phyloP scores from a whole-genome alignment of 257 asterid species.

The Scutellaria galericulata region DNA sequence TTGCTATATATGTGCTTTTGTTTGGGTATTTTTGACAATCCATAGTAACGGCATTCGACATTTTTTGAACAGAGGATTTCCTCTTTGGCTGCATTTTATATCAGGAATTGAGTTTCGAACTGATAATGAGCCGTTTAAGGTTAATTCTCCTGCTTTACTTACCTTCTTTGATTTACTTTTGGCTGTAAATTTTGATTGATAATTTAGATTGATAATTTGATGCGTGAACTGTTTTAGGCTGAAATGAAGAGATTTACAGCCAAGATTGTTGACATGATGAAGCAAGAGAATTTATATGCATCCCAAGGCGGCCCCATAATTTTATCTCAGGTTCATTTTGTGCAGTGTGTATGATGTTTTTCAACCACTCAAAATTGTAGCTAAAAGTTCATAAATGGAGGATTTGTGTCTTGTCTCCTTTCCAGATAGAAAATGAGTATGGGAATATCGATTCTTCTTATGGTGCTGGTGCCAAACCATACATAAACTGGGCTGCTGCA shows the following conservation, averaged over 20 bases:
- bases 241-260: conserved; percentile 90
- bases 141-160: conserved; percentile 29
- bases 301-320: conserved; percentile 94
- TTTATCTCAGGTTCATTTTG: conserved; percentile 72
- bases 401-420: neutral
- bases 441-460: conserved; percentile 67
- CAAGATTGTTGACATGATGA: conserved; percentile 86
- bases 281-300: conserved; percentile 79
- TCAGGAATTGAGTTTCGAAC: conserved; percentile 82
- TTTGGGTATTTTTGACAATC: neutral
- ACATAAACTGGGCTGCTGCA: conserved; percentile 84
- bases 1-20: neutral
- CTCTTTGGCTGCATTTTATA: conserved; percentile 90
- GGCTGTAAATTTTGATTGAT: conserved; percentile 12
- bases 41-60: neutral
- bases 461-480: conserved; percentile 69
- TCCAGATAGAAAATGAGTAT: conserved; percentile 92
- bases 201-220: conserved; percentile 20
- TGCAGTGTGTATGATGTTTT: neutral
- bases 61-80: conserved; percentile 76
- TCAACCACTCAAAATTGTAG: neutral
- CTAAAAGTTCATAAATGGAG: neutral
- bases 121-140: conserved; percentile 85
- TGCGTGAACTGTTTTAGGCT: conserved; percentile 48
- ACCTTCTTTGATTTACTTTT: neutral